A percentile compares a stretch with the other conserved stretches of the same genome.
Conservation (phyloP, 2,329 filamentous ascomycete species). For the Fusarium oligoseptatum region DNA sequence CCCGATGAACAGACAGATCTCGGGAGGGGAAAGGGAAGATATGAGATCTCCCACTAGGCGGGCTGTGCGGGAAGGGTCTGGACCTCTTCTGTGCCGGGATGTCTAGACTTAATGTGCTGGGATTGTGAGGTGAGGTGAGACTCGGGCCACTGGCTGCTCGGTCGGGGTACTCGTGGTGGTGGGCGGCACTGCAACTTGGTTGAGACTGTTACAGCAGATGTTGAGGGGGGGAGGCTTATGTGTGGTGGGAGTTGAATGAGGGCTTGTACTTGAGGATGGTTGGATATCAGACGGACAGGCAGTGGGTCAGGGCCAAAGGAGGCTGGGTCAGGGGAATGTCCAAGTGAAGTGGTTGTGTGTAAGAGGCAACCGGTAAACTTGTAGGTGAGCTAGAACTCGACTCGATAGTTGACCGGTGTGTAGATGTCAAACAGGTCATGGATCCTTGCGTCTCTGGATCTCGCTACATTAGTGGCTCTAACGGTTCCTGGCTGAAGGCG, state of each 20-base stretch:
- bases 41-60: constrained; percentile 18
- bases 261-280: background rate
- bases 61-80: constrained; percentile 17
- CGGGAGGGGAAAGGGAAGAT: background rate
- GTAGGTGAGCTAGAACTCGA: constrained; percentile 25
- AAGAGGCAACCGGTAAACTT: constrained; percentile 9
- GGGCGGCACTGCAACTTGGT: constrained; percentile 1
- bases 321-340: background rate
- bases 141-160: background rate
- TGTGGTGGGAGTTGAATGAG: constrained; percentile 20
- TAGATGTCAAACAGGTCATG: constrained; percentile 23
- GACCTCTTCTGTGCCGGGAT: background rate
- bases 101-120: background rate
- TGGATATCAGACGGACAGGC: background rate
- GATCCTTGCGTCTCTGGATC: constrained; percentile 20
- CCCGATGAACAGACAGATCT: constrained; percentile 12
- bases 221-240: background rate
- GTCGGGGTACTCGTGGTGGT: background rate
- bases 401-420: constrained; percentile 19
- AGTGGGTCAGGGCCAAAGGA: background rate
- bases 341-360: background rate
- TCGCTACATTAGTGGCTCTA: constrained; percentile 20
- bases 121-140: constrained; percentile 9
- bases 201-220: constrained; percentile 13
- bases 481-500: constrained; percentile 31